These are phyloP conservation scores for Crithidia thermophila DNA, from an alignment of 208 protist species.

Conservation along the genomic window DNA sequence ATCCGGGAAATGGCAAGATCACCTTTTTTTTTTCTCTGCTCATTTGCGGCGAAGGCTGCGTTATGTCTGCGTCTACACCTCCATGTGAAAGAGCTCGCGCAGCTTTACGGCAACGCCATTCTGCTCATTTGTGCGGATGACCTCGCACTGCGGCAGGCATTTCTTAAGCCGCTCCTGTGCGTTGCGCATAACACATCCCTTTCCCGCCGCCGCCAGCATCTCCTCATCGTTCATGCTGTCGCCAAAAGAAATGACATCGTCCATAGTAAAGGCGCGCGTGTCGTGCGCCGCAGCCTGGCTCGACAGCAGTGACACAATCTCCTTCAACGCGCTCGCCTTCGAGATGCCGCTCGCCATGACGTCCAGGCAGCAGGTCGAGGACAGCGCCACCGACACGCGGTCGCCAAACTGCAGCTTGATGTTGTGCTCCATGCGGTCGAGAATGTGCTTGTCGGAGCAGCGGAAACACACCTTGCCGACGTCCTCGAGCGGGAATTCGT, in stretches of 20 bases:
- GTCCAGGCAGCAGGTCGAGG: constrained; percentile 59
- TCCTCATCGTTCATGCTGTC: constrained; percentile 74
- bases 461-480: constrained; percentile 79
- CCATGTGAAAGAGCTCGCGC: constrained; percentile 34
- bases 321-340: constrained; percentile 56
- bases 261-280: constrained; percentile 16
- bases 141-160: constrained; percentile 38
- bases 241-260: constrained; percentile 46
- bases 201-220: constrained; percentile 47
- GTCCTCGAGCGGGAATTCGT: constrained; percentile 49
- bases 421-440: constrained; percentile 46
- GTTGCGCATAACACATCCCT: constrained; percentile 60
- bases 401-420: constrained; percentile 44
- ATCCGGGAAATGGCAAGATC: too few relatives aligned
- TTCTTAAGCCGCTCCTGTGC: constrained; percentile 48
- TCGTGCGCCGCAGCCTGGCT: neutral
- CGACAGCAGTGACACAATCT: constrained; percentile 35
- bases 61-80: neutral
- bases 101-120: constrained; percentile 60
- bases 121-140: constrained; percentile 44
- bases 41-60: neutral
- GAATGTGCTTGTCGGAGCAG: constrained; percentile 35
- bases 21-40: neutral
- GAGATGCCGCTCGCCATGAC: constrained; percentile 60
- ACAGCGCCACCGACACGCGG: constrained; percentile 53